Base-by-base conservation (phyloP, 768 basidiomycete genomes). In the Termitomyces sp. region DNA sequence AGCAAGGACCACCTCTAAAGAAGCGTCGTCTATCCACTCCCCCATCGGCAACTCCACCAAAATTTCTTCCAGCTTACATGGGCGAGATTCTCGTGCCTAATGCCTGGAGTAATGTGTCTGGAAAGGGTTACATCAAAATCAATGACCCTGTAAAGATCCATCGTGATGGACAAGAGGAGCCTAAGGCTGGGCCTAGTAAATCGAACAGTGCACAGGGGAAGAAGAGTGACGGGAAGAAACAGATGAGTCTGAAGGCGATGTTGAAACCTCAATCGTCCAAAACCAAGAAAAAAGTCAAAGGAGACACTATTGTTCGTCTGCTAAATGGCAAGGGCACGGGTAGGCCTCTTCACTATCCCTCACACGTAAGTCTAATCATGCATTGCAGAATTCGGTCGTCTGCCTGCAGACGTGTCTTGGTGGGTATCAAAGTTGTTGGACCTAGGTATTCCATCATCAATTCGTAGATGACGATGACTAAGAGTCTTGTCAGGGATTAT, bases 391-490 rank as follows among this genome's bases (percentile, higher is more conserved):
- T 89, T 95, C 65, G 92, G 90, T 10, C 79, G 92, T 31, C 72
- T 95, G 32, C 86, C 89, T 0, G 86, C 85, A 59, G 86, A 89
- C 42, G 77, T 83, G 31, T 83, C 89, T 5, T 78, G 79, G 65
- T 94, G 91, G 92, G 80, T 91, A 15, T 84, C 88, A 20, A 86
- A 81, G 63, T 75, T 94, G 3, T 74, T 94, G 14, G 92, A 94
- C 66, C 76, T 86, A 47, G 83, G 91, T 89, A 62, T 63, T 45
- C 25, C 20, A 17, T 46, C 40, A 32, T 50, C 29, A 32, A 14
- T 42, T 58, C 50, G 46, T 38, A 31, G 40, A 56, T 31, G 9
- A 29, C 37, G 11, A 17, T 57, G 61, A 2, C 48, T 66, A 6
- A 65, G 17, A 0, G 46, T 36, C 42, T 43, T 60, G 89, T 3